Base-by-base conservation (phyloP, 805 yeast species). In the Teunomyces aglyptinius region DNA sequence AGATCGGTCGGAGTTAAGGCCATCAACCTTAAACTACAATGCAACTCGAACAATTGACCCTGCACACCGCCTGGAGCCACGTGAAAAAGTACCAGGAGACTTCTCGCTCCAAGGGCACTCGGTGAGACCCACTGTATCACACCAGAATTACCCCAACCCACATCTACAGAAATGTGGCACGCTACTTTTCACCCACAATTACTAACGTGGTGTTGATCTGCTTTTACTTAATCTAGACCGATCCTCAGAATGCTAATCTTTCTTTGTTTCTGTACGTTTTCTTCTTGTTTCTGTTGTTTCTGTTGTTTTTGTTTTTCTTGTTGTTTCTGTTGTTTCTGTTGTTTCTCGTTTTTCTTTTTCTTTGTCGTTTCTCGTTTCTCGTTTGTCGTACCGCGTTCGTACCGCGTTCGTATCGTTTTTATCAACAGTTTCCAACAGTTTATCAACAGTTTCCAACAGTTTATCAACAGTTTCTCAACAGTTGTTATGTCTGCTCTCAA, bases 401-500 rank as follows among this genome's bases (percentile, higher is more conserved):
- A 4, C 20, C 20, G 20, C 24, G 24, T 20, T 20, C 6, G n/a
- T n/a, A n/a, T 20, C 6, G 24, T 20, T 20, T 20, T 20, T 7
- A 3, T 20, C 24, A 20, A 20, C 24, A 20, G 7, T 20, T 20
- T 20, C 6, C 24, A 20, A 31, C 11, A 28, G 11, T 11, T 28
- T n/a, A 12, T 28, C 12, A 28, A 15, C 24, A 20, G 7, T 20
- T 20, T 20, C 6, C 24, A 20, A 31, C 11, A 28, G 11, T 11
- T 28, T n/a, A 12, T 28, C 12, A 28, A 15, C 33, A 24, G 40
- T 4, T 20, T 16, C 11, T 29, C 20, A 20, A 12, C 22, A 32
- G 10, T 16, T 15, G 11, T 24, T 20, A 12, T 20, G n/a, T 20
- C 36, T 26, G 16, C 34, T 20, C 31, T 85, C 52, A 92, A 92